These are phyloP conservation scores for Talaromyces amestolkiae DNA, from an alignment of 2,329 filamentous ascomycete genomes.

Conservation along the genomic window DNA sequence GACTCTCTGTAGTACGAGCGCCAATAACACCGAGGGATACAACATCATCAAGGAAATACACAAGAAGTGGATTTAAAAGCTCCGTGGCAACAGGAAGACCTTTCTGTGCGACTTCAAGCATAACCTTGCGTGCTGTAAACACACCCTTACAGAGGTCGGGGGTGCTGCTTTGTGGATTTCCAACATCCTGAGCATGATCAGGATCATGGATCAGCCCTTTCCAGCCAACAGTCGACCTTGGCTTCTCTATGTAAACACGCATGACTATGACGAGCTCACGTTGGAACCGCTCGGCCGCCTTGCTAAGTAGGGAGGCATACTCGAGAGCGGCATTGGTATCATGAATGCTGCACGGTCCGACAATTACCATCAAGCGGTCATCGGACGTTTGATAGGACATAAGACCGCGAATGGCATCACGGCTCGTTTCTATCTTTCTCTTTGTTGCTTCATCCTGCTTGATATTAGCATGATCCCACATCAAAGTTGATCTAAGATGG, in stretches of 20 bases:
- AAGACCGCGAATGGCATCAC: not conserved
- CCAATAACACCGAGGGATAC: slow-evolving; percentile 7
- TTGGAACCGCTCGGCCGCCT: not conserved
- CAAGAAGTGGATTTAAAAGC: slow-evolving; percentile 9
- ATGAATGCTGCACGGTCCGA: slow-evolving; percentile 10
- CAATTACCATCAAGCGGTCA: slow-evolving; percentile 6
- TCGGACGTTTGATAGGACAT: slow-evolving; percentile 1
- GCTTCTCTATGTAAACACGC: slow-evolving; percentile 9
- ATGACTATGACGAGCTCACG: slow-evolving; percentile 6
- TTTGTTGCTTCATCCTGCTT: slow-evolving; percentile 4
- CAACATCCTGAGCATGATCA: not conserved
- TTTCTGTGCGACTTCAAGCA: slow-evolving; percentile 4
- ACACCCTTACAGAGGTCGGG: not conserved
- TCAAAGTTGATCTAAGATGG: not conserved
- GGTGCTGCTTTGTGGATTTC: not conserved
- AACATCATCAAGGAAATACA: slow-evolving; percentile 3
- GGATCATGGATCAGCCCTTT: slow-evolving; percentile 10
- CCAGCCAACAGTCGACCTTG: slow-evolving; percentile 9
- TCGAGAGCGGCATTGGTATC: slow-evolving; percentile 3
- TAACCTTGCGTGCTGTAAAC: not conserved
- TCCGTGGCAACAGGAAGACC: slow-evolving; percentile 4
- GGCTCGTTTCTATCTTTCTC: slow-evolving; percentile 2
- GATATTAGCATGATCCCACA: not conserved
- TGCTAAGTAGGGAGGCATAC: slow-evolving; percentile 5
- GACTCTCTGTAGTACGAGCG: slow-evolving; percentile 7